Percentiles rank a stretch among this genome's conserved stretches.
phyloP scores from a whole-genome alignment of 2,329 filamentous ascomycete genomes.

The Neofusicoccum ribis region DNA sequence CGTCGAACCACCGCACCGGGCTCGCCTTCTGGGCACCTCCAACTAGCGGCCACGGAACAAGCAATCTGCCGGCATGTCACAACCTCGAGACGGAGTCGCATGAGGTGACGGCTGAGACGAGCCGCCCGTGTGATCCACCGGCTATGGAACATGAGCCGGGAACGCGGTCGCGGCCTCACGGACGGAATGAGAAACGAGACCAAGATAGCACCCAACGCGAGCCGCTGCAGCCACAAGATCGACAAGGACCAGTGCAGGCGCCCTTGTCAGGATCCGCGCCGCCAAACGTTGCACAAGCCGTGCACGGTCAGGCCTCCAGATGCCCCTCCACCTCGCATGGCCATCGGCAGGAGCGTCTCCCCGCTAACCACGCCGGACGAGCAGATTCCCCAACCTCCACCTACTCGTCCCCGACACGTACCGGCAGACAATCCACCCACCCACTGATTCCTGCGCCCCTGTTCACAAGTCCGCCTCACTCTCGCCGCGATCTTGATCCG shows the following conservation, averaged over 20 bases:
- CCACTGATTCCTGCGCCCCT: slow-evolving; percentile 16
- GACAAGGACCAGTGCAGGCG: slow-evolving; percentile 17
- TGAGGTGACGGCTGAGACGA: slow-evolving; percentile 4
- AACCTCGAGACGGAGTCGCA: neutral
- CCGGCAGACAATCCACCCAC: neutral
- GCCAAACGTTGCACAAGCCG: slow-evolving; percentile 16
- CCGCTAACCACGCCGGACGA: neutral
- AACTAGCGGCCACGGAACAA: slow-evolving; percentile 14
- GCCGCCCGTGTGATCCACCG: neutral
- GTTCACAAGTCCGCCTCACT: slow-evolving; percentile 18
- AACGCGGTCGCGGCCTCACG: neutral
- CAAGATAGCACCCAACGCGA: neutral
- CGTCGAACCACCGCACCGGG: slow-evolving; percentile 8
- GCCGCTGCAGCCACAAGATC: slow-evolving; percentile 7
- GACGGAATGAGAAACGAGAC: neutral
- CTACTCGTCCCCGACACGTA: slow-evolving; percentile 5
- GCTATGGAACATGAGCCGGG: neutral
- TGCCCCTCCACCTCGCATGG: neutral
- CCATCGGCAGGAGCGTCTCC: slow-evolving; percentile 2
- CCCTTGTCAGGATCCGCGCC: slow-evolving; percentile 4
- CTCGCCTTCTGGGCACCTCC: slow-evolving; percentile 17
- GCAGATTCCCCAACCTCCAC: neutral
- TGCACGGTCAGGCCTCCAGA: slow-evolving; percentile 12
- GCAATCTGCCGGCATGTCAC: neutral
- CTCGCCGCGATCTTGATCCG: slow-evolving; percentile 11